Conservation (phyloP, 2,329 filamentous ascomycete genomes). For the Penicillium freii region DNA sequence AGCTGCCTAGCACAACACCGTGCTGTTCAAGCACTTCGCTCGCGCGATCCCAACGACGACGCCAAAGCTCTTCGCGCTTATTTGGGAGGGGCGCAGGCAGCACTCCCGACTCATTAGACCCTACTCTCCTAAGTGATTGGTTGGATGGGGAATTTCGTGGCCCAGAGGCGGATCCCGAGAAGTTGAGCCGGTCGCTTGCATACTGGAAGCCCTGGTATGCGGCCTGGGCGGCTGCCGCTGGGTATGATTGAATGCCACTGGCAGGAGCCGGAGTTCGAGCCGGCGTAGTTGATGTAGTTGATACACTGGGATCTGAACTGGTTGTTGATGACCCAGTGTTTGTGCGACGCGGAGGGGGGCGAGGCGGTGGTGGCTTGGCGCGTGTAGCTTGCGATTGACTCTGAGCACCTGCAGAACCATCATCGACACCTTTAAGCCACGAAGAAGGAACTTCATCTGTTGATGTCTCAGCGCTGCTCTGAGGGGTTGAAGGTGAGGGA, state of each 20-base stretch:
- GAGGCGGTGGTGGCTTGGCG: constrained; percentile 31
- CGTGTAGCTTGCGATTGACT: constrained; percentile 10
- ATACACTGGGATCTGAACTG: constrained; percentile 8
- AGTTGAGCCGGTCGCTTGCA: constrained; percentile 30
- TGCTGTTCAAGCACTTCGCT: constrained; percentile 43
- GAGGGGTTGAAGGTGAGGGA: constrained; percentile 25
- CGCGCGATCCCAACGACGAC: constrained; percentile 48
- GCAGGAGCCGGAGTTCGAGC: constrained; percentile 10
- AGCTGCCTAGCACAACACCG: constrained; percentile 46
- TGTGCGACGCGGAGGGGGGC: constrained; percentile 33
- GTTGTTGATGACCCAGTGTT: constrained; percentile 28
- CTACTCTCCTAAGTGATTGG: constrained; percentile 4
- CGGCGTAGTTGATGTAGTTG: constrained; percentile 14
- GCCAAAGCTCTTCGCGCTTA: constrained; percentile 51
- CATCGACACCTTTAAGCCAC: background rate
- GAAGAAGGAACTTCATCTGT: constrained; percentile 7
- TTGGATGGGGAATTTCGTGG: constrained; percentile 26
- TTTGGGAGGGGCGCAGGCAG: constrained; percentile 39
- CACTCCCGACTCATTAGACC: constrained; percentile 13
- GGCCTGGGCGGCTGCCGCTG: constrained; percentile 27
- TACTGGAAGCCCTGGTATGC: constrained; percentile 33
- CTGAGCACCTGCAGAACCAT: constrained; percentile 3
- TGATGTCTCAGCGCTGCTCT: constrained; percentile 24
- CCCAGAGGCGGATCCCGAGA: constrained; percentile 20
- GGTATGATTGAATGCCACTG: constrained; percentile 25